These are phyloP conservation scores for Hypoxylon perforatum DNA, from an alignment of 495 filamentous ascomycete genomes.

Conservation along the genomic window DNA sequence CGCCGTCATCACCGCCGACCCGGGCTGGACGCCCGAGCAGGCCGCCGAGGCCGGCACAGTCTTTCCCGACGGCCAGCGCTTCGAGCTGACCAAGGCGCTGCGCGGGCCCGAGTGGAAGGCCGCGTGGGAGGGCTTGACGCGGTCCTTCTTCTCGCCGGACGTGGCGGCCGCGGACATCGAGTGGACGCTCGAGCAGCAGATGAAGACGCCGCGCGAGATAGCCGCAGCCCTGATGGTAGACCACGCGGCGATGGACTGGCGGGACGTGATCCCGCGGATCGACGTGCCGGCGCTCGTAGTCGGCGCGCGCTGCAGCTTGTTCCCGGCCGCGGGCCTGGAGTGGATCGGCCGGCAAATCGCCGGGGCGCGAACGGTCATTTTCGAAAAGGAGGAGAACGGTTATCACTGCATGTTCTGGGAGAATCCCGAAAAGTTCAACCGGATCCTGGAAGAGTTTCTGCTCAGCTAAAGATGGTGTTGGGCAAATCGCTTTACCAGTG, in stretches of 20 bases:
- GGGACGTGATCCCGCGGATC: constrained; percentile 35
- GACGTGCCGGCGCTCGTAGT: constrained; percentile 32
- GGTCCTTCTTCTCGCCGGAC: constrained; percentile 23
- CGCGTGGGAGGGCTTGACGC: background rate
- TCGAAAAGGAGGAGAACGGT: constrained; percentile 35
- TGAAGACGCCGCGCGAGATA: constrained; percentile 14
- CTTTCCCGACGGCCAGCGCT: constrained; percentile 5
- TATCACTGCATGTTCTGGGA: constrained; percentile 41
- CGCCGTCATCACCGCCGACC: constrained; percentile 22
- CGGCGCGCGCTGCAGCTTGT: constrained; percentile 4
- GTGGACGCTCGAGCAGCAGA: constrained; percentile 20
- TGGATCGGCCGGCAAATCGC: constrained; percentile 32
- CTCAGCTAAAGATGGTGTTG: constrained; percentile 3
- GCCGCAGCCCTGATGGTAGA: constrained; percentile 25
- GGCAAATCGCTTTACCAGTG: too few relatives aligned
- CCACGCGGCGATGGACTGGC: constrained; percentile 21
- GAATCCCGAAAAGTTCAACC: constrained; percentile 42
- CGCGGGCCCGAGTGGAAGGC: constrained; percentile 15
- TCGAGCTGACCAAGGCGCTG: constrained; percentile 14
- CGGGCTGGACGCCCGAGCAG: constrained; percentile 27
- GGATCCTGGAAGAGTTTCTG: constrained; percentile 38
- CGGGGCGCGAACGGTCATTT: constrained; percentile 12
- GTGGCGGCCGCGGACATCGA: constrained; percentile 16
- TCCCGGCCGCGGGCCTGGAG: constrained; percentile 9
- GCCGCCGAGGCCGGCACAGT: constrained; percentile 4